Evolutionary conservation across 768 basidiomycete species (phyloP).

Genomic region (Hortiboletus flavorubellus): DNA sequence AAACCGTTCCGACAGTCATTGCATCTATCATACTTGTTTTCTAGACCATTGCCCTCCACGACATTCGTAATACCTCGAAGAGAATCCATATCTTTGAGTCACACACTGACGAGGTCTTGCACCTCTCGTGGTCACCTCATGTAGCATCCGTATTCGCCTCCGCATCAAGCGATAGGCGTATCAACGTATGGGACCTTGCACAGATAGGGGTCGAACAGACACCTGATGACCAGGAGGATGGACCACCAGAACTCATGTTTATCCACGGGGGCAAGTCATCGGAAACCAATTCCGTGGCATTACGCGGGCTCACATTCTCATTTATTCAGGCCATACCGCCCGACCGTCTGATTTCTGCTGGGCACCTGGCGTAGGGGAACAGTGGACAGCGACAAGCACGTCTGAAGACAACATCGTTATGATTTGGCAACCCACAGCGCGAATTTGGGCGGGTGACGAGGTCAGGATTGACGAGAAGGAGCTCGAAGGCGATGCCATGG

Average conservation of each 20-base stretch:
- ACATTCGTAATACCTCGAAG: slow-evolving; percentile 69
- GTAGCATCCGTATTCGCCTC: slow-evolving; percentile 91
- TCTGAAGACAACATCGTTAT: slow-evolving; percentile 97
- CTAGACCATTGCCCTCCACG: slow-evolving; percentile 87
- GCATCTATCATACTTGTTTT: background rate
- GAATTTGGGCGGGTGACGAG: slow-evolving; percentile 89
- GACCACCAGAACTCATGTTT: slow-evolving; percentile 94
- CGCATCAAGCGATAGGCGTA: slow-evolving; percentile 86
- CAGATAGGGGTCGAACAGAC: slow-evolving; percentile 94
- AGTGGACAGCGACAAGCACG: slow-evolving; percentile 83
- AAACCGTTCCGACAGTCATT: background rate
- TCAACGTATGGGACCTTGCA: slow-evolving; percentile 93
- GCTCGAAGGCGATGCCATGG: slow-evolving; percentile 77
- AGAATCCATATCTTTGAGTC: slow-evolving; percentile 89
- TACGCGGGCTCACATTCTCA: background rate
- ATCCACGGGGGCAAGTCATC: slow-evolving; percentile 79
- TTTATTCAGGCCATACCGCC: slow-evolving; percentile 70
- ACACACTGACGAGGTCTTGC: slow-evolving; percentile 93
- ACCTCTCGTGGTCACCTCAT: slow-evolving; percentile 94
- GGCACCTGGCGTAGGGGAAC: slow-evolving; percentile 80
- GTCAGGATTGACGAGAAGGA: slow-evolving; percentile 83
- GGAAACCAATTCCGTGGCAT: background rate
- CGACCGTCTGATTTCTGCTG: slow-evolving; percentile 93
- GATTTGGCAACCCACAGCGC: slow-evolving; percentile 97
- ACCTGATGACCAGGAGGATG: slow-evolving; percentile 97